Evolutionary conservation across 139 green algal species (phyloP), one percentile per base, ranked within the genome.

Genomic region (Tetradesmus lagerheimii): DNA sequence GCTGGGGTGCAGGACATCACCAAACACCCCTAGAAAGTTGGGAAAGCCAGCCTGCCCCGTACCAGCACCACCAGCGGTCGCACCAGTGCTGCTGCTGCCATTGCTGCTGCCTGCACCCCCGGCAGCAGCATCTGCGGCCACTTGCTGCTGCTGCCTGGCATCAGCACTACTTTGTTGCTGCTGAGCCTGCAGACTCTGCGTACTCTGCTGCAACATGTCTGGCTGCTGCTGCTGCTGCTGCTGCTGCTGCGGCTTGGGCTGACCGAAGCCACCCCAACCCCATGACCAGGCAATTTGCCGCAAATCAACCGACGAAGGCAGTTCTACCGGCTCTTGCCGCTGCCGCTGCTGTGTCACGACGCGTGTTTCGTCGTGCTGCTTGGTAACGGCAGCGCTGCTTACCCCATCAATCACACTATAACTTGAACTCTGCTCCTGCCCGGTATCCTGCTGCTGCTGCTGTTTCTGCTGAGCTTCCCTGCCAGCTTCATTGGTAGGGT

Each of bases 211-310:
- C 25, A 6, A 25, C 66, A n/a, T n/a, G n/a, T 37, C 12, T 77
- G 66, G 29, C 66, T 47, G 78, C 78, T 84, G 78, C 78, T 84
- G 78, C 79, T 66, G 79, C 43, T 35, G 25, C 15, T 27, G n/a
- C 45, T 41, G 43, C 37, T 29, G 34, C 57, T 71, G 57, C 57
- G n/a, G 57, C 71, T 79, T 27, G 14, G n/a, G 71, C 41, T 23
- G 71, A 4, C 31, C n/a, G 9, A 37, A 41, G 71, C 31, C 71
- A 23, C 71, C n/a, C 71, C 71, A 79, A n/a, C n/a, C n/a, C 71
- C 71, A 79, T 4, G 71, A 20, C 71, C 31, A 38, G 4, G n/a
- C 71, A 79, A 79, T 79, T 5, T 79, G n/a, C 31, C 71, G 41
- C 71, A 79, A 23, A n/a, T 79, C 71, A 18, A 39, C 71, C 14